phyloP scores from a whole-genome alignment of 2,329 filamentous ascomycete genomes.

The Westerdykella sp. region DNA sequence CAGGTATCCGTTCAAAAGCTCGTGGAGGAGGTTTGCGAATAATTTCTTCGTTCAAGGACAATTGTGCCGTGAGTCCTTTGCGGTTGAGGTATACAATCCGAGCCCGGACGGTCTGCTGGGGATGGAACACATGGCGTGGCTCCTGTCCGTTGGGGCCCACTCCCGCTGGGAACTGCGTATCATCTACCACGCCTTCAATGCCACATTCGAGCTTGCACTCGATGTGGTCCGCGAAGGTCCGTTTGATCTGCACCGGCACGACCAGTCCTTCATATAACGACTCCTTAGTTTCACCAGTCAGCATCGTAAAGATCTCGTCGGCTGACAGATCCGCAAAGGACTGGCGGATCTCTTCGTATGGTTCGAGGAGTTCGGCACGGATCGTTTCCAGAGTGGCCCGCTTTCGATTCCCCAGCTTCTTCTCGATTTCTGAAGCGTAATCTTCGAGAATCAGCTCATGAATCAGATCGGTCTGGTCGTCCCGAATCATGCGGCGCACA shows the following conservation, averaged over 20 bases:
- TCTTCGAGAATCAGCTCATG: constrained; percentile 95
- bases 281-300: constrained; percentile 85
- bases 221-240: constrained; percentile 86
- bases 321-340: constrained; percentile 64
- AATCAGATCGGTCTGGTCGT: constrained; percentile 88
- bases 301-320: constrained; percentile 89
- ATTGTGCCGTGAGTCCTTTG: constrained; percentile 73
- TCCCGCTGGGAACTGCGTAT: constrained; percentile 70
- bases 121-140: constrained; percentile 60
- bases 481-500: constrained; percentile 88
- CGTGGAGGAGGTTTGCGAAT: constrained; percentile 57
- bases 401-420: constrained; percentile 89
- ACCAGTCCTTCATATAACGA: constrained; percentile 87
- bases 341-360: constrained; percentile 88
- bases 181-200: constrained; percentile 80
- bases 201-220: constrained; percentile 92
- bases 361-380: constrained; percentile 81
- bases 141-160: constrained; percentile 47
- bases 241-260: constrained; percentile 77
- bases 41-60: constrained; percentile 77
- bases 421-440: constrained; percentile 91
- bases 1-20: constrained; percentile 60
- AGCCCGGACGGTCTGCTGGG: constrained; percentile 78
- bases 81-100: constrained; percentile 85
- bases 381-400: constrained; percentile 95